Evolutionary conservation across 768 basidiomycete species (phyloP).

Genomic region (Phaffia tasmanica): DNA sequence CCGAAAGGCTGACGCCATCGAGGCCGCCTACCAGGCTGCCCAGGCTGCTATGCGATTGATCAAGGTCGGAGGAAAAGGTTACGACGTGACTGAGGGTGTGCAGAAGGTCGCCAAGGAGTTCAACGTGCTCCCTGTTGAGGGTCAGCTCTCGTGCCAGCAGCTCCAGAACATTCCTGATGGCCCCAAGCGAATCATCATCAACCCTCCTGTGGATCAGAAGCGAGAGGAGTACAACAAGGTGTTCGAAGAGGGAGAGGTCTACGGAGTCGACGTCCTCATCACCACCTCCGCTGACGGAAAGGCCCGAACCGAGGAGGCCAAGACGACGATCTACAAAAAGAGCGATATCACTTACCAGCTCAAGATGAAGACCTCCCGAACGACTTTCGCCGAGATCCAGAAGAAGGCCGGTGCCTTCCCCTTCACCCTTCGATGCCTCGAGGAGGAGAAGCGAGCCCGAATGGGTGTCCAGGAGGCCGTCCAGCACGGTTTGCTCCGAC

Average conservation of each 20-base stretch:
- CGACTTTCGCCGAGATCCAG: conserved; percentile 93
- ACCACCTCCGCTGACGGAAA: conserved; percentile 36
- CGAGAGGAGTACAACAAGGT: conserved; percentile 61
- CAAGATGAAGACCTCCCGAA: conserved; percentile 93
- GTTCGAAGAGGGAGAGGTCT: conserved; percentile 26
- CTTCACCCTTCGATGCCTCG: conserved; percentile 85
- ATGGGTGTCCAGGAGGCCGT: conserved; percentile 95
- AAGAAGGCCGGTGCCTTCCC: conserved; percentile 97
- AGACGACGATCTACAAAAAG: conserved; percentile 82
- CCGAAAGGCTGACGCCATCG: conserved; percentile 76
- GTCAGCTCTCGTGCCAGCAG: conserved; percentile 54
- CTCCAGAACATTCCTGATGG: conserved; percentile 90
- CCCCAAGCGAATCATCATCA: conserved; percentile 87
- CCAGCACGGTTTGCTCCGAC: conserved; percentile 82
- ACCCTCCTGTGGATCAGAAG: conserved; percentile 73
- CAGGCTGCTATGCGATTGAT: conserved; percentile 83
- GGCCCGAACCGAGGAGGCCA: conserved; percentile 79
- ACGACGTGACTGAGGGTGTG: conserved; percentile 81
- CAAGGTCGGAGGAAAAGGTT: conserved; percentile 90
- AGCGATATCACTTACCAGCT: conserved; percentile 74
- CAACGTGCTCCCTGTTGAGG: conserved; percentile 87
- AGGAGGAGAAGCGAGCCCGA: conserved; percentile 89
- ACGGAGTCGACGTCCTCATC: conserved; percentile 26
- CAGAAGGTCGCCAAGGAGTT: conserved; percentile 52
- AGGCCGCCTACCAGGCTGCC: conserved; percentile 85